phyloP scores from a whole-genome alignment of 2,329 filamentous ascomycete genomes.

The Sarocladiaceae sp. region DNA sequence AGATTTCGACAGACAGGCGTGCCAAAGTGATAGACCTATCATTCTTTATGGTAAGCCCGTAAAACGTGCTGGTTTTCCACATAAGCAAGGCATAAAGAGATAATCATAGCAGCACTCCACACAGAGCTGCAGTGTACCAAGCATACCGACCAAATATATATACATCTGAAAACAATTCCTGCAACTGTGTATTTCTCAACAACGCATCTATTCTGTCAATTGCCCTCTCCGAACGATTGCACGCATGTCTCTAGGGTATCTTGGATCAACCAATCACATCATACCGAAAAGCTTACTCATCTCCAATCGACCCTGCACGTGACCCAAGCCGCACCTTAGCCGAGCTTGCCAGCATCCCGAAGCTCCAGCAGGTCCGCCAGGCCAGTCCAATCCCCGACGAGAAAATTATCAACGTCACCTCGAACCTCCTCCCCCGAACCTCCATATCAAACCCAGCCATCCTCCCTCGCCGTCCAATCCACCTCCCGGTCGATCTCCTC shows the following conservation, averaged over 20 bases:
- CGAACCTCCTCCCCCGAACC: slow-evolving; percentile 12
- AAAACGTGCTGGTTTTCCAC: too few species aligned
- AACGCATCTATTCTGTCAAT: background rate
- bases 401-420: slow-evolving; percentile 11
- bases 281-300: background rate
- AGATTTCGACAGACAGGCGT: too few species aligned
- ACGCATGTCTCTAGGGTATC: too few species aligned
- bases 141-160: too few species aligned
- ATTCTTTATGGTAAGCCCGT: too few species aligned
- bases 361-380: slow-evolving; percentile 24
- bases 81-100: too few species aligned
- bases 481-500: slow-evolving; percentile 11
- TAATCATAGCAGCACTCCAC: too few species aligned
- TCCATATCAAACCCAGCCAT: slow-evolving; percentile 14
- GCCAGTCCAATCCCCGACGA: slow-evolving; percentile 11
- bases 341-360: slow-evolving; percentile 12
- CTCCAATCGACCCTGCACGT: slow-evolving; percentile 19
- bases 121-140: too few species aligned
- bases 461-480: slow-evolving; percentile 10
- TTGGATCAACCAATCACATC: slow-evolving; percentile 4
- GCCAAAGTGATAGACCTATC: too few species aligned
- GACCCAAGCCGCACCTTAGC: slow-evolving; percentile 15
- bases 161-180: too few species aligned
- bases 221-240: background rate
- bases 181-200: too few species aligned